phyloP scores from a whole-genome alignment of 2,329 filamentous ascomycete species.

The Orbilia brochopaga region DNA sequence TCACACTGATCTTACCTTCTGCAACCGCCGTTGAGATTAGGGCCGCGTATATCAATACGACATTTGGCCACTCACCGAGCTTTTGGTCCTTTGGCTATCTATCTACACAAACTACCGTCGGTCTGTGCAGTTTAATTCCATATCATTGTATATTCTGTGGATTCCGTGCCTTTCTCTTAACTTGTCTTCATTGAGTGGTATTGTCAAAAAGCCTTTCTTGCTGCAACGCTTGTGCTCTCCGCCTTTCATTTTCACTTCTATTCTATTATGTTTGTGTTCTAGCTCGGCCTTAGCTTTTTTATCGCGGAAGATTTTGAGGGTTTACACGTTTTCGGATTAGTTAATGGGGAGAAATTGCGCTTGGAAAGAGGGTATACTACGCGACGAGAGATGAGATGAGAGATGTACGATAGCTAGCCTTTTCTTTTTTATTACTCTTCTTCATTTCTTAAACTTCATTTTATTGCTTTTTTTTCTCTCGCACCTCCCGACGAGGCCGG shows the following conservation, averaged over 20 bases:
- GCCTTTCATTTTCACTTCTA: too few species aligned
- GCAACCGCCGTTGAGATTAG: background rate
- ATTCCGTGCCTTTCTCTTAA: background rate
- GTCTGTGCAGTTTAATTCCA: background rate
- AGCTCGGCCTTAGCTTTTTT: too few species aligned
- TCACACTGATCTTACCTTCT: conserved; percentile 16
- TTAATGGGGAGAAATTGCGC: background rate
- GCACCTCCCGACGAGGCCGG: background rate
- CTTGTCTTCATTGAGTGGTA: too few species aligned
- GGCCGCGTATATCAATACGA: background rate
- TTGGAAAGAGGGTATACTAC: background rate
- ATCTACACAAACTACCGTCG: background rate
- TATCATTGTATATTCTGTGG: background rate
- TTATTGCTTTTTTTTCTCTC: background rate
- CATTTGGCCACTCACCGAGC: background rate
- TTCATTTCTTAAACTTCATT: too few species aligned
- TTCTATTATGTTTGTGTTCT: too few species aligned
- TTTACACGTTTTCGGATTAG: background rate
- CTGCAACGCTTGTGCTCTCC: too few species aligned
- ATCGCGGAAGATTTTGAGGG: too few species aligned
- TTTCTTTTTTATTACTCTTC: background rate
- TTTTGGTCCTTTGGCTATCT: background rate
- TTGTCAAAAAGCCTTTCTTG: background rate
- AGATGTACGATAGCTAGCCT: conserved; percentile 35
- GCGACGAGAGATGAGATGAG: conserved; percentile 1